Conservation (phyloP, 2,329 filamentous ascomycete genomes). For the Simplicillium aogashimaense region DNA sequence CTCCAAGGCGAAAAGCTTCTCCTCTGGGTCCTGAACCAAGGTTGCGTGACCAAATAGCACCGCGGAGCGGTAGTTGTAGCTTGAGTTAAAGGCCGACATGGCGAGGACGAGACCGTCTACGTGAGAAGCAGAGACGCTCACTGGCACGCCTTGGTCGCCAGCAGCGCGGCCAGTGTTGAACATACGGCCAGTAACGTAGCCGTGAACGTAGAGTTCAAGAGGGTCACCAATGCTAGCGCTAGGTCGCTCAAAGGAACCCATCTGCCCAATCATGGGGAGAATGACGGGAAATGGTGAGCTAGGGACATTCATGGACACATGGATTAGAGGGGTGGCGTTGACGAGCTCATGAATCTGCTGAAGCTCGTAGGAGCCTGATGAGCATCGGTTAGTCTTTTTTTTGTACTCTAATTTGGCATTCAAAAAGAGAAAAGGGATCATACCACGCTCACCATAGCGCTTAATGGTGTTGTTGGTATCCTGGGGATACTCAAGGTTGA, state of each 20-base stretch:
- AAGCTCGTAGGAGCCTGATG: slow-evolving; percentile 58
- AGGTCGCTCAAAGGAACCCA: slow-evolving; percentile 60
- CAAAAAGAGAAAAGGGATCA: no score
- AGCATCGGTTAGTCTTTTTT: neutral
- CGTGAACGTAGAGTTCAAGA: slow-evolving; percentile 72
- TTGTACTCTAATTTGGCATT: no score
- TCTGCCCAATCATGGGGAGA: slow-evolving; percentile 78
- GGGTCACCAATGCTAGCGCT: slow-evolving; percentile 52
- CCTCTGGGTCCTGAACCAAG: slow-evolving; percentile 54
- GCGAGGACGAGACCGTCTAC: slow-evolving; percentile 73
- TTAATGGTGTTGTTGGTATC: slow-evolving; percentile 56
- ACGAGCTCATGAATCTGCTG: slow-evolving; percentile 66
- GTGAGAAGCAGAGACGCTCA: slow-evolving; percentile 63
- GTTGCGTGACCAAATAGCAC: slow-evolving; percentile 66
- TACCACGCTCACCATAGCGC: slow-evolving; percentile 55
- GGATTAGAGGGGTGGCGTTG: slow-evolving; percentile 61
- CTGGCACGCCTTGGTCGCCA: slow-evolving; percentile 45
- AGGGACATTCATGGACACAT: slow-evolving; percentile 65
- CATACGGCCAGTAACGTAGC: slow-evolving; percentile 70
- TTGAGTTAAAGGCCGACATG: slow-evolving; percentile 71
- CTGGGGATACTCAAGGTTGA: slow-evolving; percentile 51
- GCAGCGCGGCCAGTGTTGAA: slow-evolving; percentile 48
- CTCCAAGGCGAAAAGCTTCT: slow-evolving; percentile 71
- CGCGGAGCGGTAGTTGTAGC: slow-evolving; percentile 79
- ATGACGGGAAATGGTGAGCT: slow-evolving; percentile 63